Percentiles rank a stretch among this genome's conserved stretches.
Evolutionary conservation across 78 protist species (phyloP).

Genomic region (slime mould (Dictyostelium discoideum)): DNA sequence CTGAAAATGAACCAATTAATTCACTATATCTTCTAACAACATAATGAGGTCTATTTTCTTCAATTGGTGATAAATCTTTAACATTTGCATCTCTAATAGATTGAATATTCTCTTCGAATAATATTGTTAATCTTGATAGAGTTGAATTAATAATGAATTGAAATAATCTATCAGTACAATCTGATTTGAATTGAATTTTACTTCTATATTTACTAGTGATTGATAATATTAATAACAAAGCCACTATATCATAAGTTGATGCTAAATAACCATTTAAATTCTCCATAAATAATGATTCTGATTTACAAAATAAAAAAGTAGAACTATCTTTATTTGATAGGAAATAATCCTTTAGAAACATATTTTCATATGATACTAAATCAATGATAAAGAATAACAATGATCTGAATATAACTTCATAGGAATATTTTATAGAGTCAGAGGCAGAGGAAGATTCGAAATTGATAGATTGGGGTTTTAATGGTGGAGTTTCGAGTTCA

Average conservation of each 20-base stretch:
- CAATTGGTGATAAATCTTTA: slow-evolving; percentile 38
- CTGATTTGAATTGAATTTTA: slow-evolving; percentile 4
- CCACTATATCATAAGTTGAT: slow-evolving; percentile 44
- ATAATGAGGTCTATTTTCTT: slow-evolving; percentile 75
- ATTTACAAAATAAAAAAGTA: slow-evolving; percentile 4
- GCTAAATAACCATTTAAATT: slow-evolving; percentile 38
- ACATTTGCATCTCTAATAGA: slow-evolving; percentile 43
- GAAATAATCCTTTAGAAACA: slow-evolving; percentile 56
- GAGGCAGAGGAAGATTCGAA: background rate
- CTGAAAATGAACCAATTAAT: slow-evolving; percentile 57
- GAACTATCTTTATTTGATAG: slow-evolving; percentile 19
- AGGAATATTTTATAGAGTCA: slow-evolving; percentile 31
- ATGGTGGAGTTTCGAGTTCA: slow-evolving; percentile 25
- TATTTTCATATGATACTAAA: slow-evolving; percentile 33
- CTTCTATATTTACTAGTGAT: slow-evolving; percentile 26
- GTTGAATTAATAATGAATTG: background rate
- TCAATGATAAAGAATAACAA: slow-evolving; percentile 38
- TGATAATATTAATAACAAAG: slow-evolving; percentile 23
- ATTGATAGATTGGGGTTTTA: slow-evolving; percentile 24
- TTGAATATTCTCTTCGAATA: slow-evolving; percentile 34
- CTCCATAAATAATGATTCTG: slow-evolving; percentile 37
- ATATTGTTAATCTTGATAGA: background rate
- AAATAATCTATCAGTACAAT: slow-evolving; percentile 36
- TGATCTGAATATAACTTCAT: slow-evolving; percentile 55
- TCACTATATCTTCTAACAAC: slow-evolving; percentile 53